These are phyloP conservation scores for Ceraceosorus guamensis DNA, from an alignment of 1,284 basidiomycete species.

Conservation along the genomic window DNA sequence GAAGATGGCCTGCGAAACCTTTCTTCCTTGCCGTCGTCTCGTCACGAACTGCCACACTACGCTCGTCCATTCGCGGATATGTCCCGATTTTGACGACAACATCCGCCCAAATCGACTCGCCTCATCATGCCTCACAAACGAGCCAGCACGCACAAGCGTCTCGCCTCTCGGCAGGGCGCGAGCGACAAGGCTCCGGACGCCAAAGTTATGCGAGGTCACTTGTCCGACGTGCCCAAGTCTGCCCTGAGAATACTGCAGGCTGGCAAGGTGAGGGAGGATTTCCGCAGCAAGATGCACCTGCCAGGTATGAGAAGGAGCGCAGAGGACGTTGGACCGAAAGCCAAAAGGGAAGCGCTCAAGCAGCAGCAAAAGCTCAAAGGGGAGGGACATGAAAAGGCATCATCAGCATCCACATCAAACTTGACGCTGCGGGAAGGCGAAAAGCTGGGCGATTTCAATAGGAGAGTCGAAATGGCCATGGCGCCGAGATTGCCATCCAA, in stretches of 20 bases:
- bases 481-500: constrained; percentile 20
- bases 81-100: too few relatives aligned
- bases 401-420: constrained; percentile 5
- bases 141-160: constrained; percentile 29
- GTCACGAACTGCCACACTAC: too few relatives aligned
- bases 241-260: constrained; percentile 35
- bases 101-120: too few relatives aligned
- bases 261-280: constrained; percentile 28
- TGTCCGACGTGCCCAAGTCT: constrained; percentile 31
- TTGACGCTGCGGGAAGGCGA: constrained; percentile 39
- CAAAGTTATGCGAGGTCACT: constrained; percentile 14
- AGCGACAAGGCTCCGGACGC: constrained; percentile 25
- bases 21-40: too few relatives aligned
- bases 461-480: constrained; percentile 37
- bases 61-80: too few relatives aligned
- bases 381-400: constrained; percentile 14
- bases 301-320: not conserved
- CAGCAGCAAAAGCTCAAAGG: constrained; percentile 18
- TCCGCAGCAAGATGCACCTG: constrained; percentile 16
- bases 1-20: too few relatives aligned
- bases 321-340: not conserved
- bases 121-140: constrained; percentile 39
- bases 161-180: constrained; percentile 22
- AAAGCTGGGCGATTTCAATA: constrained; percentile 38
- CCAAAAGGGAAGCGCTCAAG: not conserved